Base-by-base conservation (phyloP, 495 filamentous ascomycete genomes). In the Stereocaulon alpinum region DNA sequence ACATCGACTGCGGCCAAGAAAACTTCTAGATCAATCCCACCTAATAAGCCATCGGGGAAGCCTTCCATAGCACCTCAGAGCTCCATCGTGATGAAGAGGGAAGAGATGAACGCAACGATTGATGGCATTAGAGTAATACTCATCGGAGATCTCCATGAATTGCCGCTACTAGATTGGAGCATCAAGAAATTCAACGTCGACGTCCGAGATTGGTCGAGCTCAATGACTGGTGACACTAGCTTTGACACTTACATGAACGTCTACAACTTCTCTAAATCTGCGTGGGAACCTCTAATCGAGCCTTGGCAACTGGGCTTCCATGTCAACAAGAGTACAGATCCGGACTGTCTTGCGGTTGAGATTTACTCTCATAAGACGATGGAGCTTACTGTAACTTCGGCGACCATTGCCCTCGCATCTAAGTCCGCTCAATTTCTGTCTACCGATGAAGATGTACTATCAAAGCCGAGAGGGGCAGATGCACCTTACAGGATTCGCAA, bases 181-280 rank as follows among this genome's bases (percentile, higher is more conserved):
- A 84, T 98, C 60, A 95, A 94, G 72, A 83, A 84, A 40, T 97
- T 97, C 69, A 86, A 80, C 30, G 80, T 89, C 12, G 82, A 85
- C 57, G 85, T 93, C 15, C 81, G 84, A 60, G 88, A 98, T 71
- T 98, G 93, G 93, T 89, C 91, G 5, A 85, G 84, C 18, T 86
- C 84, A 12, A 77, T 97, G 72, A 89, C 82, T 64, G 91, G 89
- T 2, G 91, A 96, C 67, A 88, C 89, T 0, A 89, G 76, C 40
- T 84, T 97, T 56, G 89, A 97, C 64, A 91, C 89, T 59, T 96
- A 93, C 70, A 77, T 94, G 65, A 98, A 97, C 69, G 84, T 97
- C 54, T 97, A 94, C 77, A 98, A 97, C 70, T 98, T 98, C 72
- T 91, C 93, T 22, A 97, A 98, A 70, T 97, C 94, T 1, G 88